A percentile compares a stretch with the other conserved stretches of the same genome.
Evolutionary conservation across 176 grass and related monocot genomes (phyloP).

Genomic region (Oryza officinalis): DNA sequence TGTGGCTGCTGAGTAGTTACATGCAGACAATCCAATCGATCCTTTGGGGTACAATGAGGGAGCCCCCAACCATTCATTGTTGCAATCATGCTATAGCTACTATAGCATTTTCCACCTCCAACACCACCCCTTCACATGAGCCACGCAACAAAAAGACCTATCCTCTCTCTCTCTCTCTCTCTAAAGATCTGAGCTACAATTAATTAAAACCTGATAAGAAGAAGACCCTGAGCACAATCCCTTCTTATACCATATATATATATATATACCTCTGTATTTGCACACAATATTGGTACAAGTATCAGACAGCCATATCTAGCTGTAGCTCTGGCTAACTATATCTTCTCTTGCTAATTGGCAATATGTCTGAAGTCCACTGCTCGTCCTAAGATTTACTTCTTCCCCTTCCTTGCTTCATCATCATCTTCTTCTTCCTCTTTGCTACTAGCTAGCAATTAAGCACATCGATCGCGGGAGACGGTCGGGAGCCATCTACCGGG

Average conservation of each 20-base stretch:
- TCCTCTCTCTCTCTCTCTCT: constrained; percentile 6
- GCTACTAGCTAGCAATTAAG: not conserved
- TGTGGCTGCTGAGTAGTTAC: not conserved
- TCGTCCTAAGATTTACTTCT: constrained; percentile 15
- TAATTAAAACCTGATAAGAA: constrained; percentile 15
- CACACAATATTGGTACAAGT: constrained; percentile 4
- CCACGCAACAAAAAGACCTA: constrained; percentile 6
- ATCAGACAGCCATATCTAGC: not conserved
- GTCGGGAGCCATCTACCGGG: not conserved
- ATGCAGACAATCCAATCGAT: constrained; percentile 15
- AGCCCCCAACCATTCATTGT: constrained; percentile 24
- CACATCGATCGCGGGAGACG: not conserved
- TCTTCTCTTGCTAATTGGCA: not conserved
- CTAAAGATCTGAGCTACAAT: not conserved
- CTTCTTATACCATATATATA: not conserved
- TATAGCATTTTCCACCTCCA: constrained; percentile 21
- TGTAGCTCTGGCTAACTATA: constrained; percentile 21
- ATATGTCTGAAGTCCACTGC: constrained; percentile 17
- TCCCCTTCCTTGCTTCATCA: constrained; percentile 10
- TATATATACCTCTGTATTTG: not conserved
- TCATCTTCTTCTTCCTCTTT: not conserved
- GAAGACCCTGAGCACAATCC: not conserved
- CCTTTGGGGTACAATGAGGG: not conserved
- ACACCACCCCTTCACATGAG: constrained; percentile 11
- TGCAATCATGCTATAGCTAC: not conserved